phyloP scores from a whole-genome alignment of 106 monocot species.

The Dactylorhiza incarnata region DNA sequence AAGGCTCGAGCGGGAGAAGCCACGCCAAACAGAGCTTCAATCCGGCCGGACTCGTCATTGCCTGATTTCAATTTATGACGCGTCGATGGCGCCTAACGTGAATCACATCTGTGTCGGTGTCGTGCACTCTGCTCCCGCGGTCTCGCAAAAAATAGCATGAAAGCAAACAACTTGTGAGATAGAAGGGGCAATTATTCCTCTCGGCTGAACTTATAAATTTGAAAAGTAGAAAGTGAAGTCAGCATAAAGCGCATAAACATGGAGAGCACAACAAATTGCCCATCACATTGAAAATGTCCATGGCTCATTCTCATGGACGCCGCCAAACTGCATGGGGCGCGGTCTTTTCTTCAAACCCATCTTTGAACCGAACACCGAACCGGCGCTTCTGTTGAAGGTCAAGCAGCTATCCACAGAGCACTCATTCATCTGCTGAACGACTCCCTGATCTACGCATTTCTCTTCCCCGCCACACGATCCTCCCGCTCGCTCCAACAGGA shows the following conservation, averaged over 20 bases:
- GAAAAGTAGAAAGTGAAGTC: too few species aligned
- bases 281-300: slow-evolving; percentile 1
- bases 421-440: slow-evolving; percentile 19
- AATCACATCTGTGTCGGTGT: too few species aligned
- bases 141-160: neutral
- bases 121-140: too few species aligned
- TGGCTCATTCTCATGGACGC: neutral
- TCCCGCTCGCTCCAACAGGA: slow-evolving; percentile 12
- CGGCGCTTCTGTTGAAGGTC: slow-evolving; percentile 14
- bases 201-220: neutral
- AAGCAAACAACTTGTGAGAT: too few species aligned
- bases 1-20: too few species aligned
- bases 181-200: neutral
- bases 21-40: too few species aligned
- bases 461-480: neutral
- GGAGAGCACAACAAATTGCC: too few species aligned
- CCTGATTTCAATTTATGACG: too few species aligned
- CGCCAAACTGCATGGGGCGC: slow-evolving; percentile 3
- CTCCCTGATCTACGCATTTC: slow-evolving; percentile 4
- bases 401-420: slow-evolving; percentile 40
- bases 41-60: too few species aligned
- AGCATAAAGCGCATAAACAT: too few species aligned
- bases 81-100: too few species aligned
- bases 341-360: slow-evolving; percentile 11
- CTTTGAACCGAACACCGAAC: neutral